phyloP scores from a whole-genome alignment of 2,329 filamentous ascomycete genomes.

The Amphichorda felina region DNA sequence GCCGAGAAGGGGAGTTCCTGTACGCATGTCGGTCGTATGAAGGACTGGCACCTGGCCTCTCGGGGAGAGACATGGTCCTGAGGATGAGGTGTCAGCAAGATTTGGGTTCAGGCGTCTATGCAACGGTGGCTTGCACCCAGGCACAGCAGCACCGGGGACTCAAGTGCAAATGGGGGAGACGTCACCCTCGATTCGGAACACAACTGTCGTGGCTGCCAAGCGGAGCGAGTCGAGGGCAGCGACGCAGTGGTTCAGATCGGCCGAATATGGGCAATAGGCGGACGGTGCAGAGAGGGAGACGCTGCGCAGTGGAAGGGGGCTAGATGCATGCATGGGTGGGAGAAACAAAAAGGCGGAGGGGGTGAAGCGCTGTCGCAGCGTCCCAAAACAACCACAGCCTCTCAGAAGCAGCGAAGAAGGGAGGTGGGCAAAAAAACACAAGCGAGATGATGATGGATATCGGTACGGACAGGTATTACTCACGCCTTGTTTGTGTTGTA shows the following conservation, averaged over 20 bases:
- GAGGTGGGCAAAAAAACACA: too few relatives aligned
- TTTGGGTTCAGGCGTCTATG: background rate
- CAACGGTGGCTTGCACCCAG: background rate
- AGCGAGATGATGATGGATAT: too few relatives aligned
- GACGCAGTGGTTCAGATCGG: constrained; percentile 1
- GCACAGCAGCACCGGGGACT: background rate
- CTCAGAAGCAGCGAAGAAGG: too few relatives aligned
- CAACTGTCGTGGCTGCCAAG: background rate
- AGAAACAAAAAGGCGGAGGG: background rate
- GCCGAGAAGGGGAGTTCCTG: constrained; percentile 56
- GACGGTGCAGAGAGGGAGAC: background rate
- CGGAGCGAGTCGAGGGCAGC: constrained; percentile 1
- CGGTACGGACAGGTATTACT: background rate
- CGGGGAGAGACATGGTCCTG: constrained; percentile 48
- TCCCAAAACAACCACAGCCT: background rate
- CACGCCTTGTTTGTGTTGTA: background rate
- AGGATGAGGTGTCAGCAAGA: constrained; percentile 4
- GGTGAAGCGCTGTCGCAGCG: too few relatives aligned
- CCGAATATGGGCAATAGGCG: background rate
- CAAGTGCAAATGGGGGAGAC: constrained; percentile 2
- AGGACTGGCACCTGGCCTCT: constrained; percentile 48
- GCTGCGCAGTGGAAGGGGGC: too few relatives aligned
- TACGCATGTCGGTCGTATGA: constrained; percentile 53
- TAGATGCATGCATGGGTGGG: too few relatives aligned
- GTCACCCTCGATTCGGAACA: constrained; percentile 3